Base-by-base conservation (phyloP, 352 stramenopile genomes). In the Plasmopara halstedii region DNA sequence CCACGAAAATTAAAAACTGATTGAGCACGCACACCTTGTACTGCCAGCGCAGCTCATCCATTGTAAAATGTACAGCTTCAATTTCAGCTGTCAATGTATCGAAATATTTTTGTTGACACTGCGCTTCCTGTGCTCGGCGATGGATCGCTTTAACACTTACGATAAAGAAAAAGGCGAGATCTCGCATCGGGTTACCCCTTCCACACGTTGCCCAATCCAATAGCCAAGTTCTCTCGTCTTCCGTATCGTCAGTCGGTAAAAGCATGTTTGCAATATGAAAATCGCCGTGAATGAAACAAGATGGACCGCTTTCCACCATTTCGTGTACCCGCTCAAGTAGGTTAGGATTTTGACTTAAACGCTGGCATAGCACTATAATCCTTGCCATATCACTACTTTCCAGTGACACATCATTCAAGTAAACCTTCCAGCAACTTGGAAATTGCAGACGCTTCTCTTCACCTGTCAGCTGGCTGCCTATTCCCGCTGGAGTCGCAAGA, bases 131-230 rank as follows among this genome's bases (percentile, higher is more conserved):
- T 20, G 36, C 42, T 26, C 51, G 49, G 8, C 80, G 80, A 33
- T 84, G 66, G 3, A 51, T 47, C 1, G 67, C 48, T 15, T 64
- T 62, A 15, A 88, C 77, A 51, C 80, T 82, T 11, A 91, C 77
- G 36, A 88, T 84, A 38, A 91, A 91, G 42, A 91, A 82, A 60
- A 91, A 91, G 15, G 69, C 76, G 11, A 91, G 45, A 42, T 91
- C 80, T 20, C 80, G 76, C 58, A 91, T 61, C 9, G 80, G 76
- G 36, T 91, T 88, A 4, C 76, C 76, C 9, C 56, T 67, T 27
- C 80, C 80, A 26, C 74, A 88, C 20, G 80, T 88, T 35, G 80
- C 76, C 80, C 80, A 91, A 58, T 91, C 80, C 31, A 91, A 48
- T 5, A 91, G 73, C 74, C 73, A 87, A 21, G 72, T 72, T 2